Evolutionary conservation across 2,329 filamentous ascomycete genomes (phyloP).

Genomic region (Blastomyces parvus): DNA sequence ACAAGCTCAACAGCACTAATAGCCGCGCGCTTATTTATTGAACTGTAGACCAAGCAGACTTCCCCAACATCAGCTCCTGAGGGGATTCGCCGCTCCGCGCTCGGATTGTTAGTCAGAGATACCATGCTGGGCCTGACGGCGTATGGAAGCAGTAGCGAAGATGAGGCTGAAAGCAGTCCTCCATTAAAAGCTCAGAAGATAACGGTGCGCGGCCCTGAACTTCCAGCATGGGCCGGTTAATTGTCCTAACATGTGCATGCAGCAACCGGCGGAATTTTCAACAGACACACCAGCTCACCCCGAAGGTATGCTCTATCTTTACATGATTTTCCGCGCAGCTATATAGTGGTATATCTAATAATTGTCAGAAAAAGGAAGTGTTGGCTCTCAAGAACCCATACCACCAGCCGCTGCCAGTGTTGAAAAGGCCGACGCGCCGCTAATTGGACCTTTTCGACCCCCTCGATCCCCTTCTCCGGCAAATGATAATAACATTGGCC

Average conservation of each 20-base stretch:
- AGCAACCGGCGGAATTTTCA: neutral
- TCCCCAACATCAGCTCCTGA: neutral
- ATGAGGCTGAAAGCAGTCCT: constrained; percentile 24
- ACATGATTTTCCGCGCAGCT: neutral
- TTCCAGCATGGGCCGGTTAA: neutral
- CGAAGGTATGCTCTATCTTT: constrained; percentile 1
- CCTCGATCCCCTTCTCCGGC: constrained; percentile 1
- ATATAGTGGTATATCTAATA: neutral
- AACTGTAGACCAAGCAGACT: neutral
- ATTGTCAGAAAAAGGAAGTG: neutral
- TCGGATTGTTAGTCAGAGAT: neutral
- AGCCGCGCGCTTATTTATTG: constrained; percentile 1
- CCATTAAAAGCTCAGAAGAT: constrained; percentile 11
- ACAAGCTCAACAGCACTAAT: too few species aligned
- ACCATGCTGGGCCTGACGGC: constrained; percentile 34
- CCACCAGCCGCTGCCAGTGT: neutral
- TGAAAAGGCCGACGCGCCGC: constrained; percentile 18
- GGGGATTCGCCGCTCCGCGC: neutral
- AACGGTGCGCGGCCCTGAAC: constrained; percentile 10
- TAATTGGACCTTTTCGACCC: constrained; percentile 31
- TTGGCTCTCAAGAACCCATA: neutral
- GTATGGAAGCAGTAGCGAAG: constrained; percentile 40
- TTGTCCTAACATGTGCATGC: neutral
- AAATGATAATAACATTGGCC: constrained; percentile 9
- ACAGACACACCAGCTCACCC: neutral